Evolutionary conservation across 345 rosid species (phyloP).

Genomic region (Eucalyptus erythrocorys): DNA sequence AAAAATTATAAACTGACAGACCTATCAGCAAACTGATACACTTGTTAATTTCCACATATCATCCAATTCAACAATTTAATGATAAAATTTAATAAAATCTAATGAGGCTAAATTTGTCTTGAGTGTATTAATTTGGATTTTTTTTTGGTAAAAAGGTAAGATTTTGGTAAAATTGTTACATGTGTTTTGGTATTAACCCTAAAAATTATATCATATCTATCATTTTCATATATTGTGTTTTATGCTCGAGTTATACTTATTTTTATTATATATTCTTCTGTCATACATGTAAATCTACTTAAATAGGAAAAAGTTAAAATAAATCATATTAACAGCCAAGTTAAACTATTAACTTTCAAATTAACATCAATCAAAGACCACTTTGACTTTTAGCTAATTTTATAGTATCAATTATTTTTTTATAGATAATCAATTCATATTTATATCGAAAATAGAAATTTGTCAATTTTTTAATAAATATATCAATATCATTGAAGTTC

Average conservation of each 20-base stretch:
- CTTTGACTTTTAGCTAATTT: neutral
- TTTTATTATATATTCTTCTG: neutral
- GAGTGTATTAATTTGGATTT: no score
- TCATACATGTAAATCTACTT: neutral
- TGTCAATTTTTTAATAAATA: neutral
- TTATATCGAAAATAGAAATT: neutral
- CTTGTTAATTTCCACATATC: no score
- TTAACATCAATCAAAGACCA: neutral
- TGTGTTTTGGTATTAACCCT: no score
- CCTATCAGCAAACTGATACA: no score
- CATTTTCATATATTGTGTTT: neutral
- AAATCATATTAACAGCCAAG: neutral
- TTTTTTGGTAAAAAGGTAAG: no score
- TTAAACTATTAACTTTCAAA: neutral
- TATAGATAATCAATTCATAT: neutral
- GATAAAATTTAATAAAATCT: accelerated
- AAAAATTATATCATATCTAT: neutral
- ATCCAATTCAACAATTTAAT: accelerated
- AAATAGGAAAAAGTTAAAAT: neutral
- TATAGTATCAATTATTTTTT: neutral
- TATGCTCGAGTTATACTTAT: neutral
- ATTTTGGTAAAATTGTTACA: no score
- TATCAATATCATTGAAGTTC: neutral
- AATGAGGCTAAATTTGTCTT: no score
- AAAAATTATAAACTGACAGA: no score